Percentiles rank a stretch among this genome's conserved stretches.
Evolutionary conservation across 2,329 filamentous ascomycete genomes (phyloP).

Genomic region (Colletotrichum godetiae): DNA sequence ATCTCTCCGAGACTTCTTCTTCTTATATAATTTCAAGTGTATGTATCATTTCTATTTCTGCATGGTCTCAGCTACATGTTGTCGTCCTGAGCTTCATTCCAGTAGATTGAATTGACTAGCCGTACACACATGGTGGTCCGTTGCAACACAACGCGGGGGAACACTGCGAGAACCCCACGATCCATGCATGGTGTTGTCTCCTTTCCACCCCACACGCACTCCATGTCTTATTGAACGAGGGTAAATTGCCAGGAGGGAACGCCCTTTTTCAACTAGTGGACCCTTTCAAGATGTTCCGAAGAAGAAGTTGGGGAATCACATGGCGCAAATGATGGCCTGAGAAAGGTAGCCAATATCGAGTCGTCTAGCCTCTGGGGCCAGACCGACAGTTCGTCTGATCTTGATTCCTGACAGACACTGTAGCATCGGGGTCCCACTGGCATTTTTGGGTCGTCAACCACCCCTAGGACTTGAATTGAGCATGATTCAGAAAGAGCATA

Average conservation of each 20-base stretch:
- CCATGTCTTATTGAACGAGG: background rate
- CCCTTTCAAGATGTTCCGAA: background rate
- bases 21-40: background rate
- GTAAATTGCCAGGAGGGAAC: background rate
- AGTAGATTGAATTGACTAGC: background rate
- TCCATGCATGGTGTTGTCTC: conserved; percentile 1
- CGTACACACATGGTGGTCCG: background rate
- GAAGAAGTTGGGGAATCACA: background rate
- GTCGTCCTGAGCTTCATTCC: background rate
- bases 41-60: too few relatives aligned
- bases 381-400: conserved; percentile 15
- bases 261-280: background rate
- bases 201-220: background rate
- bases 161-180: background rate
- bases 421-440: background rate
- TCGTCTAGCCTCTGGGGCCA: background rate
- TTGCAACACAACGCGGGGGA: background rate
- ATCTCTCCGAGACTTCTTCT: background rate
- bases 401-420: background rate
- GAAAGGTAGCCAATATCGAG: background rate
- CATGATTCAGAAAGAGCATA: background rate
- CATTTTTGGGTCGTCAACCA: background rate
- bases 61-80: background rate
- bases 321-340: background rate
- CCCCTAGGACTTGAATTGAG: too few relatives aligned